Evolutionary conservation across 495 filamentous ascomycete species (phyloP).

Genomic region (Penicillium robsamsonii): DNA sequence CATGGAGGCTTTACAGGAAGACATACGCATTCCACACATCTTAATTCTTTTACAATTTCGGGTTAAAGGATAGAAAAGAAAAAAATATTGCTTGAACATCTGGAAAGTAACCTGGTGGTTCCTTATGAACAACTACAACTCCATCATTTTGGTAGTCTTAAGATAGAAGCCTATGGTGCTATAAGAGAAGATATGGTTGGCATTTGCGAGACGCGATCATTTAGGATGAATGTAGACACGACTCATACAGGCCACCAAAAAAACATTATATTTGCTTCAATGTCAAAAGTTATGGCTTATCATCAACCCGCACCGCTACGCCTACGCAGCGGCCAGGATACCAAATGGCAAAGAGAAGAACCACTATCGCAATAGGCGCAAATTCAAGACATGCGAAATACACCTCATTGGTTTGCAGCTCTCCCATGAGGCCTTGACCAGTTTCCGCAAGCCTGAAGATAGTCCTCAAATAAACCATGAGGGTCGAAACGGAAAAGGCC

Average conservation of each 20-base stretch:
- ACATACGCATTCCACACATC: not conserved
- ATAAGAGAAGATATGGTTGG: not conserved
- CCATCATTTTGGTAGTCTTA: not conserved
- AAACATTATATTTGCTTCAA: not conserved
- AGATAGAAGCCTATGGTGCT: not conserved
- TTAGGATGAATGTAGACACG: too few species aligned
- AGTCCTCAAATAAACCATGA: constrained; percentile 53
- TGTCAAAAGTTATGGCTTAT: not conserved
- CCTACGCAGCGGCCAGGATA: constrained; percentile 41
- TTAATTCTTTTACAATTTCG: not conserved
- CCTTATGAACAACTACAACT: too few species aligned
- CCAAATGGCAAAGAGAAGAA: constrained; percentile 41
- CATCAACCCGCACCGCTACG: not conserved
- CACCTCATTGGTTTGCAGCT: constrained; percentile 45
- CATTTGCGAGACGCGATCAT: too few species aligned
- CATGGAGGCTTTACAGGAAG: not conserved
- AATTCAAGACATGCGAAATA: constrained; percentile 55
- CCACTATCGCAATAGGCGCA: constrained; percentile 48
- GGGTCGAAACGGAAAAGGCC: constrained; percentile 35
- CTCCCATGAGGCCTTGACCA: constrained; percentile 46
- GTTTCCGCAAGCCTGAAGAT: constrained; percentile 56
- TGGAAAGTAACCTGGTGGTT: not conserved
- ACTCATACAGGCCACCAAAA: not conserved
- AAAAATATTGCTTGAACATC: not conserved
- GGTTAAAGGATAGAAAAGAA: not conserved